Evolutionary conservation across 345 rosid species (phyloP).

Genomic region (Lepidium aucheri): DNA sequence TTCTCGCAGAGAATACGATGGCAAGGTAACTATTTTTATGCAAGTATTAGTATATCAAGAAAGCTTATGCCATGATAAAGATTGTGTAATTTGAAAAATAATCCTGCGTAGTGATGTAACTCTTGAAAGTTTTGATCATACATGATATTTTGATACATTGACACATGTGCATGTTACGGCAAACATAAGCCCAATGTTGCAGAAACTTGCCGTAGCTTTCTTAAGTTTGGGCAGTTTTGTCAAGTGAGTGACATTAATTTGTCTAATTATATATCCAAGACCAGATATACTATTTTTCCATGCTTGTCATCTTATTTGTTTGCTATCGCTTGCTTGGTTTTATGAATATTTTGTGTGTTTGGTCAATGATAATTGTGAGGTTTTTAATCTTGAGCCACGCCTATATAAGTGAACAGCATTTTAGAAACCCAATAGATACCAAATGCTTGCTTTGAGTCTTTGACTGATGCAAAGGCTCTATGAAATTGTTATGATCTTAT

Average conservation of each 20-base stretch:
- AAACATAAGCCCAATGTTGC: neutral
- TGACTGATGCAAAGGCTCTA: neutral
- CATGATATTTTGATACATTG: neutral
- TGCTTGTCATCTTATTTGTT: neutral
- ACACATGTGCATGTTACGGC: neutral
- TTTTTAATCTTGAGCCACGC: neutral
- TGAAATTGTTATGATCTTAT: neutral
- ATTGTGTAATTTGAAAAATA: neutral
- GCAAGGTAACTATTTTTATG: constrained; percentile 41
- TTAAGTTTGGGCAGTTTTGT: too few species aligned
- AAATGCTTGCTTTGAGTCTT: neutral
- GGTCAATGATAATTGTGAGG: neutral
- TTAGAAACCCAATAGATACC: neutral
- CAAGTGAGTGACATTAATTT: neutral
- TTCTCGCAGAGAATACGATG: constrained; percentile 65
- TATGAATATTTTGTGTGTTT: neutral
- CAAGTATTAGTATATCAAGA: neutral
- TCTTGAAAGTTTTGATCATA: neutral
- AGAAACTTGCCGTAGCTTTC: too few species aligned
- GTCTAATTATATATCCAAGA: neutral
- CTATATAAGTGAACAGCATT: neutral
- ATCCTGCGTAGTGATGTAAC: neutral
- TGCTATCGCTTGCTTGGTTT: neutral
- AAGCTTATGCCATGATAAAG: neutral
- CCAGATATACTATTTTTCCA: neutral